Evolutionary conservation across 108 stramenopile species (phyloP), one percentile per base, ranked within the genome.

Genomic region (Conticribra weissflogii): DNA sequence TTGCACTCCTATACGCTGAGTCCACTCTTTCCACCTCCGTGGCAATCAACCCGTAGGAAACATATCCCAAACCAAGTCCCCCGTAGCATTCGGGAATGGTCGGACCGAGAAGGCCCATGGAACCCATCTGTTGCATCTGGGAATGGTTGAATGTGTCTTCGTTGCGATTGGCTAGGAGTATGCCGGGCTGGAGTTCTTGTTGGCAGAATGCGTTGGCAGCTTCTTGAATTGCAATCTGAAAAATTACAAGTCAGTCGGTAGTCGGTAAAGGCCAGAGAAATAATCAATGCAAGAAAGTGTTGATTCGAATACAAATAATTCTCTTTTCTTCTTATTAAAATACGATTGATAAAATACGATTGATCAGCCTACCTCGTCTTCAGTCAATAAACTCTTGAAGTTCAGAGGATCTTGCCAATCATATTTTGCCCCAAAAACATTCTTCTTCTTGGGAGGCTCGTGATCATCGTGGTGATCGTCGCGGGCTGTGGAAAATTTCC

Each of bases 21-120:
- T 98, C 98, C 9, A 96, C 89, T 14, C 86, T 57, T 70, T 96
- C 97, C 8, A 95, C 91, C 54, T 94, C 95, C 16, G 81, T 79
- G 21, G 96, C 91, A 31, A 98, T 78, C 16, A 98, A 63, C 14
- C 98, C 98, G 63, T 98, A 98, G 8, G 82, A 64, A 2, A 97
- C 96, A 68, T 95, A 95, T 21, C 88, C 86, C 55, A 92, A 69
- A 44, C 51, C 92, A 81, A 55, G 79, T 28, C 98, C 93, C 29
- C 96, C 98, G 76, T 97, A 98, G 1, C 74, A 71, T 50, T 81
- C 74, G 3, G 89, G 89, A 25, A 98, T 66, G n/a, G 96, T 97
- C 18, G 89, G 59, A 28, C 98, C 98, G 22, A 98, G 74, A 41
- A 98, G 56, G 18, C 98, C 98, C 67, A 96, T 79, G n/a, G 63